Conservation (phyloP, 257 asterid genomes). For the Primulina huaijiensis region DNA sequence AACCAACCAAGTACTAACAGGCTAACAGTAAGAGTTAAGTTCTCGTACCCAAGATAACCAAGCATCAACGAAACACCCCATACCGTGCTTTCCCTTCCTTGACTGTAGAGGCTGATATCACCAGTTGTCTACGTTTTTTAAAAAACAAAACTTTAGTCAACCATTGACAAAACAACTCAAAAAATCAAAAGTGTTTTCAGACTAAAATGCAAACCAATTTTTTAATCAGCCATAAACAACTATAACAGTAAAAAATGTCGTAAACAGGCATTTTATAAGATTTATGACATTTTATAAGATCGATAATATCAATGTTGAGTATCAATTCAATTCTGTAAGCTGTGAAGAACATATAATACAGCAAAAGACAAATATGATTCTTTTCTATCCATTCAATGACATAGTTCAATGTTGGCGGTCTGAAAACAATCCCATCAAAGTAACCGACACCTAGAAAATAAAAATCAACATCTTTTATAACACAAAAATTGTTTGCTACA, state of each 20-base stretch:
- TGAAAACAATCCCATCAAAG: background rate
- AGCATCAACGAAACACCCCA: slow-evolving; percentile 99
- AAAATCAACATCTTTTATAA: background rate
- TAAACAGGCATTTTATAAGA: background rate
- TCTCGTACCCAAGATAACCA: slow-evolving; percentile 94
- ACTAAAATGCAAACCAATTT: slow-evolving; percentile 11
- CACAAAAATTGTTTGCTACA: background rate
- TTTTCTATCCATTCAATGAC: no score
- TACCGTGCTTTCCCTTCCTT: slow-evolving; percentile 89
- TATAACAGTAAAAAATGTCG: background rate
- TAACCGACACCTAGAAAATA: background rate
- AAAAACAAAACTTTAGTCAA: slow-evolving; percentile 24
- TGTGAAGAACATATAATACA: no score
- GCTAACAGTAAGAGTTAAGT: slow-evolving; percentile 19
- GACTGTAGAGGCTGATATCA: slow-evolving; percentile 74
- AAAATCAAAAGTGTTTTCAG: slow-evolving; percentile 15
- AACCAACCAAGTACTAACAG: slow-evolving; percentile 13
- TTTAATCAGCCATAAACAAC: slow-evolving; percentile 5
- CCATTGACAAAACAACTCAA: slow-evolving; percentile 18
- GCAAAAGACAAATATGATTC: no score
- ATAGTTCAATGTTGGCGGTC: background rate
- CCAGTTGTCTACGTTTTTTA: slow-evolving; percentile 59
- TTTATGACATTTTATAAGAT: background rate
- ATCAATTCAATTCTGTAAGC: background rate
- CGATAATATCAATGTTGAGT: background rate